Base-by-base conservation (phyloP, 768 basidiomycete species). In the Pleurotus pulmonarius region DNA sequence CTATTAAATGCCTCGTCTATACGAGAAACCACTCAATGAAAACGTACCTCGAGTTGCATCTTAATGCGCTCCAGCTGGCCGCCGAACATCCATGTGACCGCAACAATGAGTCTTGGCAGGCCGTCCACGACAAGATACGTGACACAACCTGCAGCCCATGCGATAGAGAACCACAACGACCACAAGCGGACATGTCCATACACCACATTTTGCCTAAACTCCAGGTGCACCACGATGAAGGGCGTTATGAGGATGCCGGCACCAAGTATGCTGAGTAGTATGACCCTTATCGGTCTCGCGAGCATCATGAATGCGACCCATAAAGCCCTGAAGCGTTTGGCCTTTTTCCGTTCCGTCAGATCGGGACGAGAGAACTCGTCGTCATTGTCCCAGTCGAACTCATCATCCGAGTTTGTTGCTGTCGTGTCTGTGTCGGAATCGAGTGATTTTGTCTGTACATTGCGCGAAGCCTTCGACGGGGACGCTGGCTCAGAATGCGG, bases 301-400 rank as follows among this genome's bases (percentile, higher is more conserved):
- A 90, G 76, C 65, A 81, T 83, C 83, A 88, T 81, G 66, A 88
- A 88, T 1, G 75, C 73, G 34, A 82, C 71, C 77, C 82, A 90
- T 46, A 90, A 65, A 34, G 78, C 75, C 45, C 86, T 79, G 49
- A 84, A 82, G 48, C 88, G 78, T 61, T 78, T 83, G 3, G 85
- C 86, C 62, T 82, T 82, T 40, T 70, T 63, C 20, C 57, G 60
- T 16, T 65, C 66, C 16, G 64, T 64, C 4, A 65, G 64, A 13
- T 66, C 55, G 24, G 64, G 60, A 49, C 67, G 63, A 9, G 66
- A 69, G 20, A 34, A 34, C 29, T 78, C 77, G 12, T 85, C 82
- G 46, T 82, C 83, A 51, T 83, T 79, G 55, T 88, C 85, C 87
- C 87, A 88, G 72, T 89, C 78, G 61, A 91, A 89, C 62, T 89